Conservation (phyloP, 78 protist species). For the Isochrysis galbana region DNA sequence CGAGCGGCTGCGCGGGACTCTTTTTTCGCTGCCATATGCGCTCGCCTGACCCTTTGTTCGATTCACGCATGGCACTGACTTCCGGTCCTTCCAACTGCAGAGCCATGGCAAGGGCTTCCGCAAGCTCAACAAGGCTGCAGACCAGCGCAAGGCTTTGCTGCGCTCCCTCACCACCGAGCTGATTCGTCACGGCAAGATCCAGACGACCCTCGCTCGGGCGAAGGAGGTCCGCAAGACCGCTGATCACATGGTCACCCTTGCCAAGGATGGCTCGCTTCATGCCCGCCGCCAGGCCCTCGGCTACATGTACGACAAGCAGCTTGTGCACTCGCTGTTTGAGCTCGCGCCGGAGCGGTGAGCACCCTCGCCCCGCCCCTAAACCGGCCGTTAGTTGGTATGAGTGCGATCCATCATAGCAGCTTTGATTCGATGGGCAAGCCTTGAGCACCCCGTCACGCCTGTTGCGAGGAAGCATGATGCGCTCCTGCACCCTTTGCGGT, state of each 20-base stretch:
- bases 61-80: no score
- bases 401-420: no score
- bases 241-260: conserved; percentile 13
- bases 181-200: conserved; percentile 12
- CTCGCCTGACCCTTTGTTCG: not conserved
- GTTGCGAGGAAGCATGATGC: no score
- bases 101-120: not conserved
- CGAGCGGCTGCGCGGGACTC: not conserved
- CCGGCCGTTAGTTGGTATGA: no score
- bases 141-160: conserved; percentile 38
- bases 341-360: conserved; percentile 17
- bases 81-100: not conserved
- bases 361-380: no score
- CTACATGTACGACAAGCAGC: conserved; percentile 36
- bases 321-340: conserved; percentile 27
- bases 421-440: no score
- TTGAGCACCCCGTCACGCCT: no score
- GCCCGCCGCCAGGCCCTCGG: conserved; percentile 39
- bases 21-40: not conserved
- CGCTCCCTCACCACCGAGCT: conserved; percentile 15
- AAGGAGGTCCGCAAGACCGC: conserved; percentile 18
- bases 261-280: conserved; percentile 42
- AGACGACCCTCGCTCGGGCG: not conserved
- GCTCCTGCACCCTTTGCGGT: no score
- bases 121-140: not conserved